Evolutionary conservation across 1,284 basidiomycete genomes (phyloP), one percentile per base, ranked within the genome.

Genomic region (Vanrija sp.): DNA sequence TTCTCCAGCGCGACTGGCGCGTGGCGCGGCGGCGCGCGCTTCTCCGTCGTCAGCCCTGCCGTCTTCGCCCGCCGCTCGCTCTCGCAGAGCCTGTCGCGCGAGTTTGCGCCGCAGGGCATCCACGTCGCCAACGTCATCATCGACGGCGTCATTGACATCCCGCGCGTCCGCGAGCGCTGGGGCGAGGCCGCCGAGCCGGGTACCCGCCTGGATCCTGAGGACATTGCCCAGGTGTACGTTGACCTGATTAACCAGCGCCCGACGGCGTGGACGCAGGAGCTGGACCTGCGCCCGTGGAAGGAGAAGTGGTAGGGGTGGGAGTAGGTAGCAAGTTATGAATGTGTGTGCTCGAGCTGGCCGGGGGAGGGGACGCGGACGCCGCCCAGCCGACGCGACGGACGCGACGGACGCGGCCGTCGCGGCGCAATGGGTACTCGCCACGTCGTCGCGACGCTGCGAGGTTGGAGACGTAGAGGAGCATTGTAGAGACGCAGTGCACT

Each of bases 101-200:
- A 78, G 59, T 78, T 77, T 52, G 73, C 72, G 2, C 71, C 75
- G 0, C 53, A 76, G 49, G 75, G 73, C 1, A 56, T 79, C 7
- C 77, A 79, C 48, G 77, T 78, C 14, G 63, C 66, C 3, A 76
- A 78, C 60, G 65, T 71, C 24, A 61, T 78, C 24, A 54, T 78
- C 12, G 78, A 78, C 50, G 77, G 76, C 4, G 38, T 68, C 39
- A 75, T 75, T 45, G 61, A 69, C 45, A 71, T 70, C 4, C 54
- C 59, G n/a, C 55, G 60, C 19, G 62, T 68, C 8, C 36, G 41
- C 14, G 53, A 53, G 1, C 54, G 60, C 46, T 52, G 62, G 31
- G 69, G 69, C 1, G 56, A 64, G 39, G 59, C 54, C n/a, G 14
- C 7, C 9, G 62, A 60, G 46, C 54, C 60, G 25, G 64, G 60